A percentile compares a stretch with the other conserved stretches of the same genome.
These are phyloP conservation scores for Xylariaceae sp. DNA, from an alignment of 2,329 filamentous ascomycete genomes.

Conservation along the genomic window DNA sequence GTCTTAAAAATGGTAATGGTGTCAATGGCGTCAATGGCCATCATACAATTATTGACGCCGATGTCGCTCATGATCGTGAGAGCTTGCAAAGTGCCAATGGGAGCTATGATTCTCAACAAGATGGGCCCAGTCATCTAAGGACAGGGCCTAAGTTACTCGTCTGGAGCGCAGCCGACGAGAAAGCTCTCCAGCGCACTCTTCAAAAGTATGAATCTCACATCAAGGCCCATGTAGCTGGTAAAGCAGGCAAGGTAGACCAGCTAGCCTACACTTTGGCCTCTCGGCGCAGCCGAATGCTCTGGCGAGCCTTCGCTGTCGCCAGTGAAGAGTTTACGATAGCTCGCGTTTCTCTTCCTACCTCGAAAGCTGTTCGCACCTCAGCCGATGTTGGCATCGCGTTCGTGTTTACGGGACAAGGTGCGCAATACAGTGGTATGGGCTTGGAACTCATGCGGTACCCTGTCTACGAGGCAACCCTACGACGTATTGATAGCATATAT, in stretches of 20 bases:
- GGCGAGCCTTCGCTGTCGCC: constrained; percentile 19
- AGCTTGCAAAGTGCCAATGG: background rate
- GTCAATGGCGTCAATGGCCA: background rate
- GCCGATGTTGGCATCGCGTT: constrained; percentile 32
- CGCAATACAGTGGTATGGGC: constrained; percentile 36
- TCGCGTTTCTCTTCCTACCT: constrained; percentile 4
- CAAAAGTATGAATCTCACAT: constrained; percentile 36
- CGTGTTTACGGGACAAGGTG: constrained; percentile 40
- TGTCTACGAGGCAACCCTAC: constrained; percentile 29
- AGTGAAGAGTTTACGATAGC: background rate
- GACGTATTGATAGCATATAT: constrained; percentile 27
- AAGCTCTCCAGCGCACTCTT: constrained; percentile 33
- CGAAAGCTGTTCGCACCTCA: constrained; percentile 30
- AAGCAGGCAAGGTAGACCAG: constrained; percentile 23
- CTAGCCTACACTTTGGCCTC: constrained; percentile 39
- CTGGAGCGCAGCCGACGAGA: constrained; percentile 40
- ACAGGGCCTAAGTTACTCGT: constrained; percentile 31
- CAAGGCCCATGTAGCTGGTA: constrained; percentile 16
- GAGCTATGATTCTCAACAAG: background rate
- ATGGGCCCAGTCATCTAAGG: background rate
- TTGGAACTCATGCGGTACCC: constrained; percentile 36
- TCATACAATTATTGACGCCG: background rate
- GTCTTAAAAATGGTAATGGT: background rate
- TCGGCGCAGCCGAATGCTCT: constrained; percentile 37
- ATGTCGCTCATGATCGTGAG: constrained; percentile 36